Evolutionary conservation across 148 eudicot genomes (phyloP), one percentile per base, ranked within the genome.

Genomic region (Rhododendron mucronatum): DNA sequence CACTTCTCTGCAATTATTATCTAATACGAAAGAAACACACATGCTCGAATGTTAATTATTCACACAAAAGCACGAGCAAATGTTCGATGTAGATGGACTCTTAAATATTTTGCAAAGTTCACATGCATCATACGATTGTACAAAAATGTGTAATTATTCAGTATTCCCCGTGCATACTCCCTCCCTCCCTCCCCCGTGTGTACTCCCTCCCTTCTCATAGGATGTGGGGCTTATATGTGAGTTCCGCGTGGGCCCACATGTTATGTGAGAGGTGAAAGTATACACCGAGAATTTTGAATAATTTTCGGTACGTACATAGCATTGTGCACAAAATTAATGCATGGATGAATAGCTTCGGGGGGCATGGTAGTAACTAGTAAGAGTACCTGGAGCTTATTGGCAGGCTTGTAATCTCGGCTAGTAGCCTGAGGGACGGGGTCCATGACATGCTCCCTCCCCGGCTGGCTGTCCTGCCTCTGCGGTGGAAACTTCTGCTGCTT

Each of bases 391-490:
- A 95, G 98, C 87, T 93, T 95, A 88, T 91, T 87, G 50, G 96
- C 89, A 0, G 97, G 92, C 83, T 91, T 93, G 86, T 94, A 94
- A 2, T 93, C 85, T 0, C 9, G 82, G 69, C 45, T 84, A 20
- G 86, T 61, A 3, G 83, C 63, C n/a, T 87, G 89, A 7, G 97
- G 96, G 26, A 82, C 87, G 1, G 98, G 98, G 85, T 94, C 93
- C 98, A 95, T 95, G 84, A 89, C 73, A 86, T 93, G 97, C 89
- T 95, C 93, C 79, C 87, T 93, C 37, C 98, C 98, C 0, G 98
- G 98, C 87, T 95, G 98, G 65, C 89, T 74, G 44, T 91, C 95
- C 81, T 95, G 98, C 83, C 84, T 90, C 85, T 95, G 97, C 0
- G 93, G 83, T 20, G 98, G 96, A 78, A 95, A 94, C 74, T 89